These are phyloP conservation scores for Kodamaea arcana DNA, from an alignment of 1,139 yeast genomes.

Conservation along the genomic window DNA sequence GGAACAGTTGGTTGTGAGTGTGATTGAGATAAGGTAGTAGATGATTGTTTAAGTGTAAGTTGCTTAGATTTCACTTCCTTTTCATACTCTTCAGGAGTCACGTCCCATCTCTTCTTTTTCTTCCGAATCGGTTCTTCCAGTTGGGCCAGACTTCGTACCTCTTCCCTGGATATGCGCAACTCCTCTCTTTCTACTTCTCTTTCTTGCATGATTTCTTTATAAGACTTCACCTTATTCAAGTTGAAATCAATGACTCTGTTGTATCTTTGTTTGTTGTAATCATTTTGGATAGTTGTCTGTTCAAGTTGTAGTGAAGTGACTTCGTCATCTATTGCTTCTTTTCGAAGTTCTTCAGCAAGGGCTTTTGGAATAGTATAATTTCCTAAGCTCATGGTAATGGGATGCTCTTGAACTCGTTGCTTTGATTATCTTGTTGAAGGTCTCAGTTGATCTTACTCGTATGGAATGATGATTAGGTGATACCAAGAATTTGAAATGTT, in stretches of 20 bases:
- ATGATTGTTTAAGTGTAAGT: neutral
- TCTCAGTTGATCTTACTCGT: too few species aligned
- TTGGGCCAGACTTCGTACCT: constrained; percentile 17
- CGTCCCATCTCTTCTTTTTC: constrained; percentile 27
- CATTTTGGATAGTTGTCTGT: constrained; percentile 15
- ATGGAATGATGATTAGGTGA: too few species aligned
- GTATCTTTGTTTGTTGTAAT: constrained; percentile 21
- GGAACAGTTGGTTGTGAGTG: constrained; percentile 27
- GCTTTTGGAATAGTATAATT: constrained; percentile 30
- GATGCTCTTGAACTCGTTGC: neutral
- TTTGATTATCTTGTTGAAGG: too few species aligned
- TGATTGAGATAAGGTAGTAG: neutral
- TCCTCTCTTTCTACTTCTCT: constrained; percentile 31
- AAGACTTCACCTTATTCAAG: constrained; percentile 20
- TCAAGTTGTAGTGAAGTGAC: constrained; percentile 17
- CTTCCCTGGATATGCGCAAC: constrained; percentile 17
- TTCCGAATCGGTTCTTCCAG: constrained; percentile 13
- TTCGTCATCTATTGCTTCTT: constrained; percentile 35
- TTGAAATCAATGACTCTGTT: constrained; percentile 23
- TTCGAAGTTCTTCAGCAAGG: constrained; percentile 22
- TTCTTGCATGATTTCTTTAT: constrained; percentile 36
- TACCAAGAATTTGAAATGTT: too few species aligned
- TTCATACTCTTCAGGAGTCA: constrained; percentile 31
- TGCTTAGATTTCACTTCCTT: constrained; percentile 8
- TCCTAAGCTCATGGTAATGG: too few species aligned